Evolutionary conservation across 2,329 filamentous ascomycete genomes (phyloP).

Genomic region (Rhynchosporium graminicola): DNA sequence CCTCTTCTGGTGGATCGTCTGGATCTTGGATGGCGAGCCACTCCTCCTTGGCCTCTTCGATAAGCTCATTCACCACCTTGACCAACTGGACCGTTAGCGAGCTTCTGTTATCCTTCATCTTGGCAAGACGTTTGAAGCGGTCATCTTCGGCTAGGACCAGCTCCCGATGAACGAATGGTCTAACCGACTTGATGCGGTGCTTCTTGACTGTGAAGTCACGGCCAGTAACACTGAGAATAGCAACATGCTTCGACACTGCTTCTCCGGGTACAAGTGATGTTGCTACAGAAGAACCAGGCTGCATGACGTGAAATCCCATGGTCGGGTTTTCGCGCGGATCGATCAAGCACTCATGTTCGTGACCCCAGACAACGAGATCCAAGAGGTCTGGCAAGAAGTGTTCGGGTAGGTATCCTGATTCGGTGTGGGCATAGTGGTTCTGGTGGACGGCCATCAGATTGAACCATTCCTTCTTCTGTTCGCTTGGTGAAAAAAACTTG

Average conservation of each 20-base stretch:
- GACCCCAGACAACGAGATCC: constrained; percentile 92
- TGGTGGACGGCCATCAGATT: constrained; percentile 95
- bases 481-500: constrained; percentile 83
- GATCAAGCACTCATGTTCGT: constrained; percentile 95
- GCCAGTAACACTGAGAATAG: constrained; percentile 80
- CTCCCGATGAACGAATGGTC: constrained; percentile 87
- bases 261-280: constrained; percentile 91
- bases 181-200: constrained; percentile 81
- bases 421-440: constrained; percentile 89
- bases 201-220: constrained; percentile 79
- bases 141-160: constrained; percentile 75
- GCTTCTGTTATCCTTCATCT: constrained; percentile 78
- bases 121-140: constrained; percentile 74
- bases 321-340: constrained; percentile 81
- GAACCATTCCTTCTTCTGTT: constrained; percentile 89
- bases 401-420: constrained; percentile 92
- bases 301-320: constrained; percentile 93
- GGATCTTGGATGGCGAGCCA: constrained; percentile 80
- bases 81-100: constrained; percentile 78
- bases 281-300: constrained; percentile 93
- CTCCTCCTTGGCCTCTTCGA: constrained; percentile 76
- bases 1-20: constrained; percentile 59
- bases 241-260: constrained; percentile 86
- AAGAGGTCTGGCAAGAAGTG: constrained; percentile 89
- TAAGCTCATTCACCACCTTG: constrained; percentile 80